Evolutionary conservation across 176 grass and related monocot species (phyloP), one percentile per base, ranked within the genome.

Genomic region (Chloris gayana): DNA sequence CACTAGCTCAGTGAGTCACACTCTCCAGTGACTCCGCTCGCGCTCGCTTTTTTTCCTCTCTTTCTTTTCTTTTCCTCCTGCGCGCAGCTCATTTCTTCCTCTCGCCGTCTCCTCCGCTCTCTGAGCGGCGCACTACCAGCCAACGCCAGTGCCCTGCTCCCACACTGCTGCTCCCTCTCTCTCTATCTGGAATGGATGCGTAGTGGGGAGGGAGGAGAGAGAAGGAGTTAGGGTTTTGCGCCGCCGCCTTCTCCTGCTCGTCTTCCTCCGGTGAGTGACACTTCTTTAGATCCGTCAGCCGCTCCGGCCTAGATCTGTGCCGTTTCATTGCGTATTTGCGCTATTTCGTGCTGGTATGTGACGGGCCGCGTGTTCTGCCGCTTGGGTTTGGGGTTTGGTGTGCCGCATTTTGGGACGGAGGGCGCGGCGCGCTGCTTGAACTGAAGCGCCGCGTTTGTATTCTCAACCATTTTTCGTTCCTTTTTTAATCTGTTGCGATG

Each of bases 201-300:
- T 89, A 89, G 82, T 31, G 32, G 47, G 47, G 67, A 49, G 59
- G 38, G 4, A 4, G 25, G 54, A 57, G 72, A 21, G 73, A 64
- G 74, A 57, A 78, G 35, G 51, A 60, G 87, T 67, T 85, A 89
- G 83, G 83, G 83, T 85, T 89, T 81, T 72, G 77, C 65, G 77
- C 72, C 57, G 57, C 79, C 14, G 15, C 66, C 62, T 73, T 21
- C 30, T 67, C 64, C 70, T 33, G 39, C 68, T 7, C 14, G 0
- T 4, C 27, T 11, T n/a, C 49, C 73, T 77, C 39, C 49, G 83
- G 87, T 85, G 47, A 51, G 49, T 38, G 66, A 32, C 72, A 2
- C 73, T 67, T 69, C n/a, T 32, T 25, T 42, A 89, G 87, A 85
- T 89, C 87, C 87, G 73, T 64, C 44, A 35, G 9, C 64, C 61